A percentile compares a stretch with the other conserved stretches of the same genome.
Conservation (phyloP, 2,329 filamentous ascomycete species). For the Aspergillus sp. region DNA sequence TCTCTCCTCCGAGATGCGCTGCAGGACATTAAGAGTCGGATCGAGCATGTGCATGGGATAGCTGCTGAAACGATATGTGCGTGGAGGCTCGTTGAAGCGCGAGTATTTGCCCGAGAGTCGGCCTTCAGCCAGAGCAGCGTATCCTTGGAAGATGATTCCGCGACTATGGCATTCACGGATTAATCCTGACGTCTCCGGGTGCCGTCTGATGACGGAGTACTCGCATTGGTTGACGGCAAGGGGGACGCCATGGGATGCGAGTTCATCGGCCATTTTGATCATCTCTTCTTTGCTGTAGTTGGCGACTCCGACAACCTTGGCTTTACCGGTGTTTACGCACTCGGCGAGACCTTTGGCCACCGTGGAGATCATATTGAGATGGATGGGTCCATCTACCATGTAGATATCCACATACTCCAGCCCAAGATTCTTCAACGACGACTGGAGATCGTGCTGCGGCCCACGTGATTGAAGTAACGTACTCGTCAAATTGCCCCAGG, state of each 20-base stretch:
- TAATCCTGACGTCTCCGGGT: slow-evolving; percentile 36
- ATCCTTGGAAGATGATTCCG: slow-evolving; percentile 39
- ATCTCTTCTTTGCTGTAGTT: slow-evolving; percentile 40
- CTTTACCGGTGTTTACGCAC: slow-evolving; percentile 37
- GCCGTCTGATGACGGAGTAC: slow-evolving; percentile 37
- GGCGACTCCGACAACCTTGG: slow-evolving; percentile 38
- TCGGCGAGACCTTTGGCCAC: slow-evolving; percentile 38
- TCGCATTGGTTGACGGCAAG: slow-evolving; percentile 43
- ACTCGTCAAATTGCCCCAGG: slow-evolving; percentile 26
- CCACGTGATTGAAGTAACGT: slow-evolving; percentile 26
- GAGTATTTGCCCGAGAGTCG: slow-evolving; percentile 38
- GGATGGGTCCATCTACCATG: slow-evolving; percentile 41
- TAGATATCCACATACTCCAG: slow-evolving; percentile 39
- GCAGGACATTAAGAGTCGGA: slow-evolving; percentile 30
- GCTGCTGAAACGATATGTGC: slow-evolving; percentile 33
- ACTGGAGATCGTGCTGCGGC: slow-evolving; percentile 31
- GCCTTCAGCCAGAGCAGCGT: slow-evolving; percentile 36
- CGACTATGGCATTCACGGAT: slow-evolving; percentile 35
- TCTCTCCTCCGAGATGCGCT: slow-evolving; percentile 29
- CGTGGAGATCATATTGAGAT: slow-evolving; percentile 32
- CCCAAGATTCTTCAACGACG: slow-evolving; percentile 32
- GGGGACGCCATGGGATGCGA: slow-evolving; percentile 31
- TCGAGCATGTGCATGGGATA: slow-evolving; percentile 41
- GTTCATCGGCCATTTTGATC: slow-evolving; percentile 37
- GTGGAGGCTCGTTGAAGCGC: slow-evolving; percentile 30